Evolutionary conservation across 306 rosid genomes (phyloP), one percentile per base, ranked within the genome.

Genomic region (Lathyrus sativus): DNA sequence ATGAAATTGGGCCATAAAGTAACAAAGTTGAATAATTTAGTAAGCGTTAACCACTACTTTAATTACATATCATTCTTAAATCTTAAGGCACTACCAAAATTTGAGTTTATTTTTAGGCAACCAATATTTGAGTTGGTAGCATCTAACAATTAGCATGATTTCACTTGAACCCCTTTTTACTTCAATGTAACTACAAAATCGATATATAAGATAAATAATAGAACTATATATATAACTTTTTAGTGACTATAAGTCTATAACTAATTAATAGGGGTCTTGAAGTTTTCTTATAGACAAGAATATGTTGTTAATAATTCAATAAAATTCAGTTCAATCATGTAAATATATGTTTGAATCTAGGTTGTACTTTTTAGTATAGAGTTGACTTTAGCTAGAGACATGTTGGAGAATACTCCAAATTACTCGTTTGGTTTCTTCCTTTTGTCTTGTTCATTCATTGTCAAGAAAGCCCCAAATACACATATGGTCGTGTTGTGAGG

Each of bases 71-170:
- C 28, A 70, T 45, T 70, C 57, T 42, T 9, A 19, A 44, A 48
- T 71, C 50, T 26, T 7, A 22, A 45, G 57, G 11, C 14, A 56
- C 44, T 41, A 76, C 71, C 6, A 9, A 18, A 70, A 70, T 50
- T 68, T 62, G 41, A 51, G 37, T n/a, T 31, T 31, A 48, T 71
- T 49, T 26, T 7, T 15, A 45, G 57, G n/a, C 14, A 56, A 76
- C 71, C 6, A 9, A 14, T 63, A 70, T 50, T 68, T 43, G 19
- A 51, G 75, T 70, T 70, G 80, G 53, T 54, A 45, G 37, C 60
- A 18, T 33, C 76, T 46, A 63, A 70, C 42, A 1, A 15, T 15
- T 4, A 53, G 18, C 49, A 55, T 63, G 10, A 56, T 68, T 79
- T 43, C 63, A 53, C 43, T 61, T 37, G 55, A 56, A 63, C 58